Evolutionary conservation across 2,329 filamentous ascomycete genomes (phyloP).

Genomic region (Talaromyces sp.): DNA sequence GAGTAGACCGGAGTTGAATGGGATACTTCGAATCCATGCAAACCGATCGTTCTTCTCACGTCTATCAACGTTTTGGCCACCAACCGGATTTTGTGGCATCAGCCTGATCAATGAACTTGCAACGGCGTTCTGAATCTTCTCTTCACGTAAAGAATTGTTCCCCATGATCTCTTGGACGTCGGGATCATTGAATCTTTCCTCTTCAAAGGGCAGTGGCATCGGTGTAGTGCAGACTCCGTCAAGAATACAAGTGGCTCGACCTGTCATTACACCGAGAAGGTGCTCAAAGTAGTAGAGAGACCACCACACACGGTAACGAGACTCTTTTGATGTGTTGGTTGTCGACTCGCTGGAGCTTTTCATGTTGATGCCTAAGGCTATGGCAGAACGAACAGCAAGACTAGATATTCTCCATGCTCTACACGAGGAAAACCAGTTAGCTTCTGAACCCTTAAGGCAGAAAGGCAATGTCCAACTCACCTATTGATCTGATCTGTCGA

Average conservation of each 20-base stretch:
- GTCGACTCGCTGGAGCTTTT: slow-evolving; percentile 40
- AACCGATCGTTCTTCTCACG: slow-evolving; percentile 19
- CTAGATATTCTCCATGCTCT: slow-evolving; percentile 45
- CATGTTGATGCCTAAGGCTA: slow-evolving; percentile 45
- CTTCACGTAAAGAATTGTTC: slow-evolving; percentile 30
- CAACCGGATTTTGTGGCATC: slow-evolving; percentile 31
- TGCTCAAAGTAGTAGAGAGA: slow-evolving; percentile 45
- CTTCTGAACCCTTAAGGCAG: not conserved
- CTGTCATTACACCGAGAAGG: slow-evolving; percentile 46
- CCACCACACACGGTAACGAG: slow-evolving; percentile 48
- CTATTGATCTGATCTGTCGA: slow-evolving; percentile 44
- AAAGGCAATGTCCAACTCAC: slow-evolving; percentile 25
- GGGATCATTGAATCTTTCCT: slow-evolving; percentile 36
- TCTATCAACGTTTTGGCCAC: slow-evolving; percentile 27
- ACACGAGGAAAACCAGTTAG: slow-evolving; percentile 18
- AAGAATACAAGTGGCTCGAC: slow-evolving; percentile 41
- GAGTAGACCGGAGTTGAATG: slow-evolving; percentile 34
- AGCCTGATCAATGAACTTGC: slow-evolving; percentile 32
- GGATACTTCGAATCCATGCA: slow-evolving; percentile 35
- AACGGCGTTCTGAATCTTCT: slow-evolving; percentile 28
- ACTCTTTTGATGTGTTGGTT: slow-evolving; percentile 41
- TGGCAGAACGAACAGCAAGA: slow-evolving; percentile 42
- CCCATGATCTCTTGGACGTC: slow-evolving; percentile 33
- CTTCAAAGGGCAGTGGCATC: slow-evolving; percentile 41
- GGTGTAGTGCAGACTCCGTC: slow-evolving; percentile 44